A percentile compares a stretch with the other conserved stretches of the same genome.
Evolutionary conservation across 1,139 yeast genomes (phyloP).

Genomic region (Hanseniaspora uvarum): DNA sequence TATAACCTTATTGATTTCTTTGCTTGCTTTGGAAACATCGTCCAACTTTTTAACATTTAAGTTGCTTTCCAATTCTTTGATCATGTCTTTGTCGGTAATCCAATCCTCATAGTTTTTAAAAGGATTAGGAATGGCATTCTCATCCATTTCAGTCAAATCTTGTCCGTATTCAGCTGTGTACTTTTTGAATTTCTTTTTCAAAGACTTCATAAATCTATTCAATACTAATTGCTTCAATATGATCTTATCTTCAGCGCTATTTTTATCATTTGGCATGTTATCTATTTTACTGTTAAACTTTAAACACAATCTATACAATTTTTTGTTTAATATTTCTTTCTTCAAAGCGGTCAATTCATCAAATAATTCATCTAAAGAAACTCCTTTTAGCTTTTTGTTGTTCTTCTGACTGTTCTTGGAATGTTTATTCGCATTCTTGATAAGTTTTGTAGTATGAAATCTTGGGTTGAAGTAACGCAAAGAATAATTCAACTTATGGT

Average conservation of each 20-base stretch:
- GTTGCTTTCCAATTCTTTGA: conserved; percentile 34
- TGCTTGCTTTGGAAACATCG: conserved; percentile 17
- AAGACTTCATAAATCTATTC: conserved; percentile 7
- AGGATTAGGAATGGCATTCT: conserved; percentile 12
- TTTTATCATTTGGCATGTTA: neutral
- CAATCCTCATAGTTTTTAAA: conserved; percentile 12
- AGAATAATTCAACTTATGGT: conserved; percentile 27
- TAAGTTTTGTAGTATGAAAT: conserved; percentile 40
- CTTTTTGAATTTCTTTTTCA: conserved; percentile 11
- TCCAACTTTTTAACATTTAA: conserved; percentile 22
- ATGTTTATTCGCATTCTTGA: conserved; percentile 39
- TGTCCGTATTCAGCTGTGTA: conserved; percentile 9
- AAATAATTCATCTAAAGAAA: conserved; percentile 36
- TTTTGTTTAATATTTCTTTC: conserved; percentile 36
- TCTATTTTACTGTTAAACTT: conserved; percentile 11
- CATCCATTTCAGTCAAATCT: conserved; percentile 16
- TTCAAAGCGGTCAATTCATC: conserved; percentile 40
- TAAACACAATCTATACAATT: conserved; percentile 28
- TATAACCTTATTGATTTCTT: conserved; percentile 25
- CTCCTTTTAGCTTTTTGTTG: conserved; percentile 35
- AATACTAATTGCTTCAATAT: conserved; percentile 2
- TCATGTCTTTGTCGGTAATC: conserved; percentile 36
- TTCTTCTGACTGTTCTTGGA: conserved; percentile 35
- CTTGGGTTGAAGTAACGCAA: conserved; percentile 37
- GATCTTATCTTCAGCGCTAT: conserved; percentile 14